These are phyloP conservation scores for Trichoderma polysporum DNA, from an alignment of 2,329 filamentous ascomycete species.

Conservation along the genomic window DNA sequence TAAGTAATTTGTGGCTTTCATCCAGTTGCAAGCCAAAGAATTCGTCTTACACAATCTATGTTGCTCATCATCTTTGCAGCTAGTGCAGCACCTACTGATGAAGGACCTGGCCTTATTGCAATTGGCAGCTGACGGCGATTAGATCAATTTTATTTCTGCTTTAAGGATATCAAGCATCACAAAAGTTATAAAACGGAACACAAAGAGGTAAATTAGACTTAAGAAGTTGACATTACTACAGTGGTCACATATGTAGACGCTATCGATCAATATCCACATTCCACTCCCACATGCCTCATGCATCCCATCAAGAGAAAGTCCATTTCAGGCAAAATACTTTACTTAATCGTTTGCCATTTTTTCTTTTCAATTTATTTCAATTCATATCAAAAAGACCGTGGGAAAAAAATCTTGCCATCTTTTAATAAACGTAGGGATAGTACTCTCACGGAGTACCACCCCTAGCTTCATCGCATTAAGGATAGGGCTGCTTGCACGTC, in stretches of 20 bases:
- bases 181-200: too few species aligned
- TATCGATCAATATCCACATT: conserved; percentile 4
- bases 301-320: background rate
- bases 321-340: background rate
- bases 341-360: background rate
- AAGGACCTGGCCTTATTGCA: too few species aligned
- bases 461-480: background rate
- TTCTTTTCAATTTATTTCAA: background rate
- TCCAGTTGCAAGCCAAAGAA: too few species aligned
- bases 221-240: conserved; percentile 9
- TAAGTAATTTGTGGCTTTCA: too few species aligned
- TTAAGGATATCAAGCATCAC: too few species aligned
- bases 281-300: background rate
- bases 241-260: conserved; percentile 1
- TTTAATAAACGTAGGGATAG: background rate
- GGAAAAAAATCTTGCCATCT: background rate
- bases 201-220: background rate
- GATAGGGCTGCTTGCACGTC: conserved; percentile 5
- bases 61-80: too few species aligned
- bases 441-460: background rate
- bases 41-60: too few species aligned
- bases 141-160: too few species aligned
- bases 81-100: too few species aligned
- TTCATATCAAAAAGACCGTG: background rate
- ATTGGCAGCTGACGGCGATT: too few species aligned